These are phyloP conservation scores for Aspergillus biplanus DNA, from an alignment of 495 filamentous ascomycete species.

Conservation along the genomic window DNA sequence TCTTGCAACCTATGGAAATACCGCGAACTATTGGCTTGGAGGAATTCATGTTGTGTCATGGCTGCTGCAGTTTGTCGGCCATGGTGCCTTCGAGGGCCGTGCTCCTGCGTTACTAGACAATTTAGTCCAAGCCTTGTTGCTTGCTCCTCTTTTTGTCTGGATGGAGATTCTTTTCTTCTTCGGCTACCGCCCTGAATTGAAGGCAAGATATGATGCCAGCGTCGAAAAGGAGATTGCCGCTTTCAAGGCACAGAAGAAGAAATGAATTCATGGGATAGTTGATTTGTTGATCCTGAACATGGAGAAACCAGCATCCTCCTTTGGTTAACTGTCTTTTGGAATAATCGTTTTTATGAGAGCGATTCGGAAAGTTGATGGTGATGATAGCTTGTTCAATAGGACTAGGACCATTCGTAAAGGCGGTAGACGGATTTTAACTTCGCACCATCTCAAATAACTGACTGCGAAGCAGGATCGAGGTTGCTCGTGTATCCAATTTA, in stretches of 20 bases:
- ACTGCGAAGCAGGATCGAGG: not conserved
- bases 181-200: slow-evolving; percentile 87
- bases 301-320: not conserved
- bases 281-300: not conserved
- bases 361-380: not conserved
- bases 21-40: slow-evolving; percentile 71
- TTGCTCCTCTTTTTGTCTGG: slow-evolving; percentile 99
- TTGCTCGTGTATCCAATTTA: not conserved
- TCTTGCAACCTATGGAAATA: slow-evolving; percentile 62
- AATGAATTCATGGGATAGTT: slow-evolving; percentile 11
- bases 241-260: slow-evolving; percentile 41
- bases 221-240: slow-evolving; percentile 65
- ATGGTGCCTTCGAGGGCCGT: slow-evolving; percentile 85
- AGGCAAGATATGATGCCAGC: slow-evolving; percentile 73
- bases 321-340: not conserved
- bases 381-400: too few relatives aligned
- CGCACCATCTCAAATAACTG: not conserved
- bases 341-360: not conserved
- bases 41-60: slow-evolving; percentile 74
- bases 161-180: slow-evolving; percentile 90
- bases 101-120: slow-evolving; percentile 92
- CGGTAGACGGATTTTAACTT: not conserved
- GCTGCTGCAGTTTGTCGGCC: slow-evolving; percentile 88
- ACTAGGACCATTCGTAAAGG: too few relatives aligned
- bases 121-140: slow-evolving; percentile 82